Evolutionary conservation across 305 asterid genomes (phyloP).

Genomic region (Rubia peregrina): DNA sequence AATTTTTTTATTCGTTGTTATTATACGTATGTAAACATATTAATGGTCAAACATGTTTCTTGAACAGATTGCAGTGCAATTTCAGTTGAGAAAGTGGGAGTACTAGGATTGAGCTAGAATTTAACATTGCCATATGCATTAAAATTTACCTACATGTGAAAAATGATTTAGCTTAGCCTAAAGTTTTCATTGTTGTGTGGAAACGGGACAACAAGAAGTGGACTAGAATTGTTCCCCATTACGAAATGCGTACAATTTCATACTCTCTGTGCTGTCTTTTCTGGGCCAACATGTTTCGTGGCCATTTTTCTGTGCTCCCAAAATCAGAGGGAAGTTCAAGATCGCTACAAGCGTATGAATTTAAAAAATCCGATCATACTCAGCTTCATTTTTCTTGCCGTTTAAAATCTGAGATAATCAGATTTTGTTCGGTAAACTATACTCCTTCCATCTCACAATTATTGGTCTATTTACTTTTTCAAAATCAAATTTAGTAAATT

Average conservation of each 20-base stretch:
- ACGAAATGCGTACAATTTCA: slow-evolving; percentile 8
- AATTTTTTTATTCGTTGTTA: too few relatives aligned
- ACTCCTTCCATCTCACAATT: too few relatives aligned
- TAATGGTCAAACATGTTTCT: too few relatives aligned
- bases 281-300: slow-evolving; percentile 11
- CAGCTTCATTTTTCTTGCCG: too few relatives aligned
- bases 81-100: too few relatives aligned
- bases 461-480: too few relatives aligned
- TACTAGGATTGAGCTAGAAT: slow-evolving; percentile 16
- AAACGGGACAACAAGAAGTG: slow-evolving; percentile 32
- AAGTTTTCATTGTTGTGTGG: slow-evolving; percentile 27
- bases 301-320: neutral
- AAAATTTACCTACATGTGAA: neutral
- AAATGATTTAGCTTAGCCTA: neutral
- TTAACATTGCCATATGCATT: neutral
- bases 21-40: too few relatives aligned
- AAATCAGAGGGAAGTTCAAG: neutral
- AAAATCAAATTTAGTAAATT: too few relatives aligned
- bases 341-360: neutral
- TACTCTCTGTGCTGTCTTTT: slow-evolving; percentile 31
- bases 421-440: too few relatives aligned
- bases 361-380: too few relatives aligned
- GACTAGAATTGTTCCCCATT: slow-evolving; percentile 42
- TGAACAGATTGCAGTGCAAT: too few relatives aligned
- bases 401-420: too few relatives aligned